These are phyloP conservation scores for Rhodotorula mucilaginosa DNA, from an alignment of 1,284 basidiomycete species.

Conservation along the genomic window DNA sequence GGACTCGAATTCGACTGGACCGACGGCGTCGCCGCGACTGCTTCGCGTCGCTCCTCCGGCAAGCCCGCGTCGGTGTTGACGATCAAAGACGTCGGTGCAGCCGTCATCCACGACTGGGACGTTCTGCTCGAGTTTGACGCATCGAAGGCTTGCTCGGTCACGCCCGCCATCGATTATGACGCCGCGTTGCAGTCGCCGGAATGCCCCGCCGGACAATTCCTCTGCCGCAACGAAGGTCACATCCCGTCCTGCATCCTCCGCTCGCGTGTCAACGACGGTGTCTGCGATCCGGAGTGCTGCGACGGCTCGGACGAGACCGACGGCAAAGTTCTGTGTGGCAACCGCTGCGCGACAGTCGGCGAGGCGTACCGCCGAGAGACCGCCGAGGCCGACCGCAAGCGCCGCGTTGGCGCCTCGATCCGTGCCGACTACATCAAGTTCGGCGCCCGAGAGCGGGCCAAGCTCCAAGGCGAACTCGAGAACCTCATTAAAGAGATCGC, in stretches of 20 bases:
- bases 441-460: conserved; percentile 80
- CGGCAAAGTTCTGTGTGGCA: conserved; percentile 66
- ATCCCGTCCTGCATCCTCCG: conserved; percentile 73
- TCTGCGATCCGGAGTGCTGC: conserved; percentile 93
- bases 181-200: conserved; percentile 35
- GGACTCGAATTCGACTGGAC: conserved; percentile 44
- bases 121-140: conserved; percentile 38
- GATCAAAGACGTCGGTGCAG: conserved; percentile 36
- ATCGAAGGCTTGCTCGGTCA: conserved; percentile 15
- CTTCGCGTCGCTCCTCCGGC: conserved; percentile 32
- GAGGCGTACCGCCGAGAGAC: conserved; percentile 64
- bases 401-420: conserved; percentile 77
- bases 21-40: conserved; percentile 39
- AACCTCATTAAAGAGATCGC: conserved; percentile 54
- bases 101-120: conserved; percentile 40
- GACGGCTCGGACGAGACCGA: conserved; percentile 91
- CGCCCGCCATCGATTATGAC: conserved; percentile 29
- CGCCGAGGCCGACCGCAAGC: conserved; percentile 68
- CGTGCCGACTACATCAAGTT: conserved; percentile 81
- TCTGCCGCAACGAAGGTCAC: conserved; percentile 86
- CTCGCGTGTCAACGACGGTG: conserved; percentile 86
- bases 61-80: conserved; percentile 36
- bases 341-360: conserved; percentile 75
- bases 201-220: conserved; percentile 57
- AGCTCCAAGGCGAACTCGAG: conserved; percentile 63